phyloP scores from a whole-genome alignment of 805 yeast species.

The Sugiyamaella americana region DNA sequence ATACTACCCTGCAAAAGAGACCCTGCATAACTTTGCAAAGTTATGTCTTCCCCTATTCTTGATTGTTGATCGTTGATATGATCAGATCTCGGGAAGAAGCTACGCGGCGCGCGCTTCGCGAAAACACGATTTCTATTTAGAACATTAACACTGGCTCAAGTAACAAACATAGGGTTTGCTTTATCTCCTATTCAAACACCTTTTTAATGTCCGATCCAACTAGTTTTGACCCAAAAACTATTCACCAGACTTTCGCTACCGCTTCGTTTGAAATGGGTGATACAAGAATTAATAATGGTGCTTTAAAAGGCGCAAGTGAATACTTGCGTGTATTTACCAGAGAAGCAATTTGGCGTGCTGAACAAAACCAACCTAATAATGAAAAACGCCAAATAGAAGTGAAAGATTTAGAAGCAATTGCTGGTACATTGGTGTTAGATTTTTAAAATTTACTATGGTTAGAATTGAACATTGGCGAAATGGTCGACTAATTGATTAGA shows the following conservation, averaged over 20 bases:
- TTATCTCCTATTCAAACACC: background rate
- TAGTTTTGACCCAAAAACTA: conserved; percentile 15
- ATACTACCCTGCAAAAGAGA: no score
- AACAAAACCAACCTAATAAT: conserved; percentile 24
- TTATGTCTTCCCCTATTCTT: no score
- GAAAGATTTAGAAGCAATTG: conserved; percentile 35
- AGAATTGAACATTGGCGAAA: no score
- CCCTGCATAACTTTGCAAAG: no score
- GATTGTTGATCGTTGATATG: no score
- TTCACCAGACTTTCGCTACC: conserved; percentile 19
- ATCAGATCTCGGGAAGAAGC: no score
- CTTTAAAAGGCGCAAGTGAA: conserved; percentile 33
- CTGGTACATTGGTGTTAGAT: conserved; percentile 43
- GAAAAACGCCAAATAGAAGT: conserved; percentile 11
- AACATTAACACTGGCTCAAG: no score
- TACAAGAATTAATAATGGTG: conserved; percentile 20
- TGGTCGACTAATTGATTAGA: no score
- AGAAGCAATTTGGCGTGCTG: conserved; percentile 45
- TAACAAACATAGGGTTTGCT: no score
- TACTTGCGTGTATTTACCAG: conserved; percentile 42
- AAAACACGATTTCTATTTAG: no score
- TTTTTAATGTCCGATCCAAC: background rate
- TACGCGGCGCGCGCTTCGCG: no score
- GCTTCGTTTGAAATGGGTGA: conserved; percentile 21
- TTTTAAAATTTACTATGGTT: no score